Evolutionary conservation across 805 yeast genomes (phyloP).

Genomic region (Candida oleophila): DNA sequence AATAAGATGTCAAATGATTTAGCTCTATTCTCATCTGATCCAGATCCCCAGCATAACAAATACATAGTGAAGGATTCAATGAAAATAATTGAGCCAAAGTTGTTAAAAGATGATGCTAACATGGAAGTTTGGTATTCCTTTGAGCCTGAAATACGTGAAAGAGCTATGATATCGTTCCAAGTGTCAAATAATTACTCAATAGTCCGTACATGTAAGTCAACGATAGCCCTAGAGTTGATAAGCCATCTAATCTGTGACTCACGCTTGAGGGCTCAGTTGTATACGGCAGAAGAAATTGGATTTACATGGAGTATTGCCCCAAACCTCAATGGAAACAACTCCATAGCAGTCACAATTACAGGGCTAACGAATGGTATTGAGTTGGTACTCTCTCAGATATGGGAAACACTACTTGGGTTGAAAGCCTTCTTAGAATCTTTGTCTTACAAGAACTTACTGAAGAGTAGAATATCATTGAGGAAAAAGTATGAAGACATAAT

Average conservation of each 20-base stretch:
- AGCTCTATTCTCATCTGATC: background rate
- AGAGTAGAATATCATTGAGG: constrained; percentile 48
- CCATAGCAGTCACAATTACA: constrained; percentile 49
- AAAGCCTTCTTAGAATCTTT: constrained; percentile 11
- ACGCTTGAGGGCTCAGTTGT: constrained; percentile 41
- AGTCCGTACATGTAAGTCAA: background rate
- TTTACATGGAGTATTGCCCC: constrained; percentile 58
- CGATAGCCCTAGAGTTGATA: constrained; percentile 54
- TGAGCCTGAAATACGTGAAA: constrained; percentile 20
- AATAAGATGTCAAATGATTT: background rate
- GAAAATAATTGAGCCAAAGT: background rate
- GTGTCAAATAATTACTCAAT: background rate
- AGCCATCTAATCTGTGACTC: constrained; percentile 43
- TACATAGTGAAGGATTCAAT: background rate
- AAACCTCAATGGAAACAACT: constrained; percentile 52
- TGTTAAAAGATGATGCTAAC: constrained; percentile 16
- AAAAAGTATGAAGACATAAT: constrained; percentile 45
- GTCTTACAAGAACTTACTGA: constrained; percentile 33
- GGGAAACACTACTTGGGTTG: constrained; percentile 24
- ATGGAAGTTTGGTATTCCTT: constrained; percentile 54
- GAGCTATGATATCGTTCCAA: constrained; percentile 8
- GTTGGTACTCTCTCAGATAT: constrained; percentile 30
- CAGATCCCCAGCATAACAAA: background rate
- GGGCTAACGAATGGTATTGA: constrained; percentile 50
- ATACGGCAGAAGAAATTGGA: constrained; percentile 54